Conservation (phyloP, 768 basidiomycete species). For the Hemileccinum impolitum region DNA sequence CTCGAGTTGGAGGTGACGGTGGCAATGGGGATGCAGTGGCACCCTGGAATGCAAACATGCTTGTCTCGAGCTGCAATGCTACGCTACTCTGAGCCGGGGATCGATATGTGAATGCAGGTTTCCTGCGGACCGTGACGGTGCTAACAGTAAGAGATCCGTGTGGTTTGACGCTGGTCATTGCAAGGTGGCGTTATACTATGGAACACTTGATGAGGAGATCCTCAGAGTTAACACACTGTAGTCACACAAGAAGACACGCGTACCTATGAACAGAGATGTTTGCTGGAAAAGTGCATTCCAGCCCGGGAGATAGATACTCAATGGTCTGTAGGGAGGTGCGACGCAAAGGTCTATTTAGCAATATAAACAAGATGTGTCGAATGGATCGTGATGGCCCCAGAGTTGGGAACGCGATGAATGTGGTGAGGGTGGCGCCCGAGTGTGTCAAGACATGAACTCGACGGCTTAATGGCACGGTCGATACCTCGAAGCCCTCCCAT, state of each 20-base stretch:
- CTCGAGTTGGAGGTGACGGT: constrained; percentile 11
- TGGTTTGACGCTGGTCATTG: constrained; percentile 26
- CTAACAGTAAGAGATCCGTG: constrained; percentile 5
- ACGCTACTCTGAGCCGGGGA: constrained; percentile 45
- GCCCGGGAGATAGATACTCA: constrained; percentile 15
- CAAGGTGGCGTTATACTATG: constrained; percentile 5
- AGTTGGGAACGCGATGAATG: constrained; percentile 6
- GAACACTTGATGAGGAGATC: constrained; percentile 5
- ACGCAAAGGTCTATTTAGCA: constrained; percentile 9
- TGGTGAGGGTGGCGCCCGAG: constrained; percentile 8
- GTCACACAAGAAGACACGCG: background rate
- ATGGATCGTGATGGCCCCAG: constrained; percentile 8
- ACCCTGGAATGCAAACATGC: constrained; percentile 15
- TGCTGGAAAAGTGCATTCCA: constrained; percentile 24
- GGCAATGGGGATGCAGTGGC: constrained; percentile 13
- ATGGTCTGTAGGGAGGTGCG: background rate
- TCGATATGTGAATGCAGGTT: constrained; percentile 55
- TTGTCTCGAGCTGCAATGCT: constrained; percentile 19
- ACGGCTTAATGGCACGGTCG: constrained; percentile 12
- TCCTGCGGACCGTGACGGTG: constrained; percentile 42
- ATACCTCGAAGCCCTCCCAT: constrained; percentile 9
- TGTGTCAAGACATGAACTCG: constrained; percentile 23
- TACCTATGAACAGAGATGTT: constrained; percentile 21
- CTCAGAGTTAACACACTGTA: constrained; percentile 1
- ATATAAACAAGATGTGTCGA: constrained; percentile 24